These are phyloP conservation scores for Penicillium turbatum DNA, from an alignment of 495 filamentous ascomycete species.

Conservation along the genomic window DNA sequence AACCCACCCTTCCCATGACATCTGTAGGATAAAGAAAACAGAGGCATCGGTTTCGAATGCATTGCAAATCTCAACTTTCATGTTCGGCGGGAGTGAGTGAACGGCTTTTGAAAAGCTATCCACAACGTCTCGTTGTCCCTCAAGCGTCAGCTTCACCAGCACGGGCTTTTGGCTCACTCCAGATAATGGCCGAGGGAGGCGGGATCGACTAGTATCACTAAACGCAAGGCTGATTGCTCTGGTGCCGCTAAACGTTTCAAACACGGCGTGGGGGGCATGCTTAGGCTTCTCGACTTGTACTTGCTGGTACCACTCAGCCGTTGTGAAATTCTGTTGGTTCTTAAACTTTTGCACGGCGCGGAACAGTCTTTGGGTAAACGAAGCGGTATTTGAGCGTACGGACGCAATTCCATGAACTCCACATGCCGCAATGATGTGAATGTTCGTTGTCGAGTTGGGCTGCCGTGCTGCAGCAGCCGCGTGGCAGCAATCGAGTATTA, in stretches of 20 bases:
- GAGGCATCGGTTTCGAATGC: neutral
- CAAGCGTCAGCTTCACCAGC: neutral
- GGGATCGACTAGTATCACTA: neutral
- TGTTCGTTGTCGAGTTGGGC: neutral
- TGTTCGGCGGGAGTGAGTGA: neutral
- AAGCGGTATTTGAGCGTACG: neutral
- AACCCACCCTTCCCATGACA: neutral
- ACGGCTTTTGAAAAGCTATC: neutral
- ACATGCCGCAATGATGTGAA: neutral
- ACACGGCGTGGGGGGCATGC: neutral
- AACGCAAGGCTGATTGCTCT: neutral
- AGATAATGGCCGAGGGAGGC: neutral
- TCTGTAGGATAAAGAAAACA: neutral
- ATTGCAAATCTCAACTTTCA: neutral
- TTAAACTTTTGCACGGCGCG: neutral
- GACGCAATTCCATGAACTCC: neutral
- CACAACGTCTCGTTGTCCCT: neutral
- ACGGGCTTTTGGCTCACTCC: neutral
- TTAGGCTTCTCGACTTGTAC: neutral
- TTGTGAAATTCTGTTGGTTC: neutral
- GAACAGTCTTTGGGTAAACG: neutral
- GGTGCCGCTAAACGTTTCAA: neutral
- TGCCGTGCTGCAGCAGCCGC: neutral
- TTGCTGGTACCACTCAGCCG: neutral
- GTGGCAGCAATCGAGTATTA: neutral